phyloP scores from a whole-genome alignment of 257 asterid species.

The Ajuga chamaepitys region DNA sequence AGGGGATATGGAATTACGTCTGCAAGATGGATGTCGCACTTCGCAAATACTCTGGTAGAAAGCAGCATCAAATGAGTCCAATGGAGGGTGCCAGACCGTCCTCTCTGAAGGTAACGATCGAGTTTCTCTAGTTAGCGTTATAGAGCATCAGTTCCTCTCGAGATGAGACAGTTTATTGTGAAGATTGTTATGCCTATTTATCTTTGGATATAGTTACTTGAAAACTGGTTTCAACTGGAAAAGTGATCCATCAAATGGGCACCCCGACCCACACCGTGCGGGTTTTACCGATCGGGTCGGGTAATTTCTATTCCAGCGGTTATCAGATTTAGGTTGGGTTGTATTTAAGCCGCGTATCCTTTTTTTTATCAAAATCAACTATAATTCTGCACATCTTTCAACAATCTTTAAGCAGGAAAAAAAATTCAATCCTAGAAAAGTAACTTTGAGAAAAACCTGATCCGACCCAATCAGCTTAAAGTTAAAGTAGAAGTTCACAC shows the following conservation, averaged over 20 bases:
- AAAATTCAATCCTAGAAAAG: too few species aligned
- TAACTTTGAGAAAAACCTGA: too few species aligned
- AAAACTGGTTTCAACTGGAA: neutral
- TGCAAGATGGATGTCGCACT: conserved; percentile 78
- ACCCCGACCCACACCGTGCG: too few species aligned
- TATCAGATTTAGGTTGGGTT: too few species aligned
- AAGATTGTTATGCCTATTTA: neutral
- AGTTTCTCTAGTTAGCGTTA: neutral
- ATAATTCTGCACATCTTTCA: too few species aligned
- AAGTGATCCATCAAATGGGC: neutral
- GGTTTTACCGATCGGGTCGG: too few species aligned
- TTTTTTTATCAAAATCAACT: too few species aligned
- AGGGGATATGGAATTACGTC: conserved; percentile 84
- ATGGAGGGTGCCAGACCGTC: conserved; percentile 22
- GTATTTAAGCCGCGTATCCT: too few species aligned
- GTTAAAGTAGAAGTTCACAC: too few species aligned
- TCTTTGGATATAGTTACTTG: neutral
- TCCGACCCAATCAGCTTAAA: too few species aligned
- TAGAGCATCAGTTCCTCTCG: neutral
- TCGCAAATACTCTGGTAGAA: conserved; percentile 42
- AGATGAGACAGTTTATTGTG: neutral
- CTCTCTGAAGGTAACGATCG: conserved; percentile 50
- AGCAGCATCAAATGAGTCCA: conserved; percentile 24
- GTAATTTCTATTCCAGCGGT: too few species aligned
- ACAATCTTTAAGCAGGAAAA: too few species aligned